These are phyloP conservation scores for Tremella fuciformis DNA, from an alignment of 768 basidiomycete species.

Conservation along the genomic window DNA sequence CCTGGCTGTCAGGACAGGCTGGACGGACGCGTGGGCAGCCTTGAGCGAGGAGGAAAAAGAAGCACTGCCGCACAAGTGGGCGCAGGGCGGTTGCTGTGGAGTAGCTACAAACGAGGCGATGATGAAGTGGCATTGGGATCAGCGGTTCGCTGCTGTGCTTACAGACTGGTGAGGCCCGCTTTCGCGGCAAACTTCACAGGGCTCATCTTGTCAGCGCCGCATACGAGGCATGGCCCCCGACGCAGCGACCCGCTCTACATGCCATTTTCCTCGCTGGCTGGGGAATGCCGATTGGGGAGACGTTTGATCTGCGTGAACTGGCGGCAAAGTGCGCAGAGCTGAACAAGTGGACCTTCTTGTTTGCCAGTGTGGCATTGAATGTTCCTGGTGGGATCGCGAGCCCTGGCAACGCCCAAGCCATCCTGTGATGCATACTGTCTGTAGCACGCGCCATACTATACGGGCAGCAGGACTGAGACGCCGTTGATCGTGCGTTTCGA, in stretches of 20 bases:
- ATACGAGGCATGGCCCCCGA: conserved; percentile 9
- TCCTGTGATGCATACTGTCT: too few relatives aligned
- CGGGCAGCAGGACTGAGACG: conserved; percentile 34
- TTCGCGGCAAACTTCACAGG: too few relatives aligned
- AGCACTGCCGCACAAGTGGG: too few relatives aligned
- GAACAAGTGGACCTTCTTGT: conserved; percentile 1
- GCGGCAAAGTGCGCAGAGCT: neutral
- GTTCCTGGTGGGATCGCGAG: conserved; percentile 5
- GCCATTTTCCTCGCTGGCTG: conserved; percentile 2
- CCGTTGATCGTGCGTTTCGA: conserved; percentile 25
- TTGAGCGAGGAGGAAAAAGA: neutral
- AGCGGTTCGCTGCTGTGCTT: too few relatives aligned
- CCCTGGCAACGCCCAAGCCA: conserved; percentile 10
- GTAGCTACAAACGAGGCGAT: too few relatives aligned
- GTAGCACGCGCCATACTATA: too few relatives aligned
- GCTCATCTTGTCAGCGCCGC: too few relatives aligned
- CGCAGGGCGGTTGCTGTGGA: too few relatives aligned
- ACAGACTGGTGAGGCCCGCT: too few relatives aligned
- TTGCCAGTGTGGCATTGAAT: conserved; percentile 1
- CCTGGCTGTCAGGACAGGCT: conserved; percentile 2
- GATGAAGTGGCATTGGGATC: too few relatives aligned
- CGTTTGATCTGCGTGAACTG: conserved; percentile 5
- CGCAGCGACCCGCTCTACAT: conserved; percentile 1
- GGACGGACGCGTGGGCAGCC: neutral
- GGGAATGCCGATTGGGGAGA: conserved; percentile 9